Evolutionary conservation across 2,329 filamentous ascomycete species (phyloP), one percentile per base, ranked within the genome.

Genomic region (Alternaria sp.): DNA sequence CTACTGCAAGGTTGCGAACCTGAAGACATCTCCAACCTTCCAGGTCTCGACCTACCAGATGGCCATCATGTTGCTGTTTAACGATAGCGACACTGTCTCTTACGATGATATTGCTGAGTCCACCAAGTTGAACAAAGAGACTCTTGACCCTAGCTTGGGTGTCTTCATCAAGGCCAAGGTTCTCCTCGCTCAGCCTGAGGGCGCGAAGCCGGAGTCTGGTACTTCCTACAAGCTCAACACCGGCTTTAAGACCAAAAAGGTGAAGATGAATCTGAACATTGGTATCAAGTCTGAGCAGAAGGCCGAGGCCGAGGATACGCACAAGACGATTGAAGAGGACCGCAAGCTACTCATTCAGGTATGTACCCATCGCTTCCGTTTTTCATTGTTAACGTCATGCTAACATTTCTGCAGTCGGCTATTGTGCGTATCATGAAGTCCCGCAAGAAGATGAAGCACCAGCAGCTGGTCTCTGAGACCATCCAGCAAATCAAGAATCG

Each of bases 401-500:
- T 81, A 76, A 81, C 66, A 38, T 53, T 14, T 64, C 52, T 7
- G 10, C 68, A 99, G 94, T 98, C 95, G 64, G 94, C 94, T 25
- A 98, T 99, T 79, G 95, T 99, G 59, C 92, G 95, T 75, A 97
- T 99, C 83, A 99, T 99, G 95, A 99, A 99, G 85, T 96, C 94
- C 4, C 91, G 95, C 63, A 98, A 99, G 89, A 92, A 91, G 83
- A 96, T 98, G 92, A 98, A 97, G 87, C 94, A 99, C 82, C 89
- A 90, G 63, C 91, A 95, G 76, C 89, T 99, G 12, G 93, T 99
- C 56, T 90, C 92, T 75, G 95, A 99, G 82, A 96, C 94, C 25
- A 98, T 99, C 79, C 91, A 90, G 75, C 95, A 98, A 81, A 97
- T 99, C 79, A 92, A 92, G 78, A 90, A 89, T 43, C 92, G 95